phyloP scores from a whole-genome alignment of 2,329 filamentous ascomycete genomes.

The Zarea fungicola region DNA sequence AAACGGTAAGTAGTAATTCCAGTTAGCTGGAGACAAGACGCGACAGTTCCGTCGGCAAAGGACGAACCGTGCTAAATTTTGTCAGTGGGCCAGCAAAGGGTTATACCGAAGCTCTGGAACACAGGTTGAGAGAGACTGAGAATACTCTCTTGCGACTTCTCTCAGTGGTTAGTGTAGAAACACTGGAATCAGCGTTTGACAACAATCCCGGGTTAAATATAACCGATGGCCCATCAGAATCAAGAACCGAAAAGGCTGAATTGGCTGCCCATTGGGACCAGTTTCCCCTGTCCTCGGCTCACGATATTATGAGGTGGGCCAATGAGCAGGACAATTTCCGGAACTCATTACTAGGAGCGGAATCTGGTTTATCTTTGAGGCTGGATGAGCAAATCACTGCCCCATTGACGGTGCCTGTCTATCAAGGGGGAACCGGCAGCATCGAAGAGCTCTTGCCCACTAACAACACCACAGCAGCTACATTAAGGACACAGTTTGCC shows the following conservation, averaged over 20 bases:
- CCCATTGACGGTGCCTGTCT: neutral
- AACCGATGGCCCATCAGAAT: neutral
- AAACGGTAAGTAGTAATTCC: conserved; percentile 14
- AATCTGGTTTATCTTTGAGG: no score
- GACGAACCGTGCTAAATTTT: neutral
- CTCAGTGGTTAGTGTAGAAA: conserved; percentile 1
- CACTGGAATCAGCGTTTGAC: conserved; percentile 11
- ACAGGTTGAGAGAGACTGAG: conserved; percentile 37
- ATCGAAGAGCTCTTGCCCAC: neutral
- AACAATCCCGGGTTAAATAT: no score
- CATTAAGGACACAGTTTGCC: neutral
- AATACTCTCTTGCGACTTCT: conserved; percentile 29
- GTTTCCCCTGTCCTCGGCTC: neutral
- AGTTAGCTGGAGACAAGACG: neutral
- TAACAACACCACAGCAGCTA: neutral
- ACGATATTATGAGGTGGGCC: conserved; percentile 3
- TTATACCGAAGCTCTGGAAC: conserved; percentile 38
- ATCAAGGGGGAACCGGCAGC: neutral
- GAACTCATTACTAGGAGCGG: neutral
- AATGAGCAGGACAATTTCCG: neutral
- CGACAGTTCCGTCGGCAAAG: no score
- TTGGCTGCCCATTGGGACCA: conserved; percentile 10
- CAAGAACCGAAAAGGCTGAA: conserved; percentile 5
- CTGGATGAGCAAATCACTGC: no score
- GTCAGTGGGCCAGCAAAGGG: conserved; percentile 41